Conservation (phyloP, 148 eudicot species). For the Silene latifolia region DNA sequence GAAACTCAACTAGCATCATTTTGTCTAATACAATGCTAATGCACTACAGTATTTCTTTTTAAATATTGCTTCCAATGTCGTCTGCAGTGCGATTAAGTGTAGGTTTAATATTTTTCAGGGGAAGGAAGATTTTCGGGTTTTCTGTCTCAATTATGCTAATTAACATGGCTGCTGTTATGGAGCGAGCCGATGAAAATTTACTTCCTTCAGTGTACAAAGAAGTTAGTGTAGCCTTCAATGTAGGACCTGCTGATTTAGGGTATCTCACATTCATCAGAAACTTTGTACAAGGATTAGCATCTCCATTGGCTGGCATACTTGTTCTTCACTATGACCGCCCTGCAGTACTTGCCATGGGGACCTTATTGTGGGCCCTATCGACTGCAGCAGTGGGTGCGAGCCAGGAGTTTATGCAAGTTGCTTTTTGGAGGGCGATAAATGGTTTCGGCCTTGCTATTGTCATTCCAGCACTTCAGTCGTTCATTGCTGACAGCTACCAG, state of each 20-base stretch:
- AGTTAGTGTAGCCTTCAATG: conserved; percentile 81
- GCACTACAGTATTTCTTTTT: neutral
- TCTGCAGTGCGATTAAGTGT: neutral
- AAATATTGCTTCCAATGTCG: neutral
- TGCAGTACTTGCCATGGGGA: conserved; percentile 79
- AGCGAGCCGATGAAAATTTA: conserved; percentile 89
- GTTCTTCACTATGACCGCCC: conserved; percentile 87
- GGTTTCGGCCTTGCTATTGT: conserved; percentile 97
- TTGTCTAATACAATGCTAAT: neutral
- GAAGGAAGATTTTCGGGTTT: conserved; percentile 59
- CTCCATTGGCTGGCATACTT: conserved; percentile 87
- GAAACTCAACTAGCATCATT: neutral
- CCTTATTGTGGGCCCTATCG: conserved; percentile 85
- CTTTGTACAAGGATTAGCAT: conserved; percentile 73
- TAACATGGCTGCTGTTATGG: conserved; percentile 93
- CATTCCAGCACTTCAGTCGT: conserved; percentile 91
- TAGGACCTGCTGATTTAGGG: conserved; percentile 89
- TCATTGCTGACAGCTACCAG: conserved; percentile 80
- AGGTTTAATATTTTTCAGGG: conserved; percentile 32
- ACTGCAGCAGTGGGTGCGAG: conserved; percentile 93
- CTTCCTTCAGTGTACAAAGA: conserved; percentile 95
- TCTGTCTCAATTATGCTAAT: conserved; percentile 80
- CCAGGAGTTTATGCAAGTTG: conserved; percentile 62
- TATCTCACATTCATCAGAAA: conserved; percentile 76
- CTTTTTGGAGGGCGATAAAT: conserved; percentile 87